These are phyloP conservation scores for Epichloe gansuensis DNA, from an alignment of 2,329 filamentous ascomycete species.

Conservation along the genomic window DNA sequence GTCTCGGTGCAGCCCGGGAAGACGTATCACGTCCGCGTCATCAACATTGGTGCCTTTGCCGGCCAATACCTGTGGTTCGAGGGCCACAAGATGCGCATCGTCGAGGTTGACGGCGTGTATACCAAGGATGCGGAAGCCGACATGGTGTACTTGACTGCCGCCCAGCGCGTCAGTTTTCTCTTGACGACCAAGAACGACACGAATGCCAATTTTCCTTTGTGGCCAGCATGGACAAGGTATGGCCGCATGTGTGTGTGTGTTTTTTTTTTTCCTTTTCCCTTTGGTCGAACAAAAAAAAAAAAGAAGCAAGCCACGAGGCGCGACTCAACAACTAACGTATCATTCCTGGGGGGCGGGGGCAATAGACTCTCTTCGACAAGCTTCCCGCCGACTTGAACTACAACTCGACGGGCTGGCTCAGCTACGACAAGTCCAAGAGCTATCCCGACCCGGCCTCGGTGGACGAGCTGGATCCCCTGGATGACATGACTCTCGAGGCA, in stretches of 20 bases:
- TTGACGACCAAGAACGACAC: constrained; percentile 52
- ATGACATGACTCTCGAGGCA: constrained; percentile 63
- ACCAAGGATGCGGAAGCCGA: constrained; percentile 46
- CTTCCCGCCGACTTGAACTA: constrained; percentile 57
- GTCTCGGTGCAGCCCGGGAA: constrained; percentile 51
- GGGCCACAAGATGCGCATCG: constrained; percentile 53
- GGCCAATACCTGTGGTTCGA: constrained; percentile 56
- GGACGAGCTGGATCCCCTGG: constrained; percentile 53
- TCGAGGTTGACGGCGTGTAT: constrained; percentile 65
- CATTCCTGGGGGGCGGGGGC: background rate
- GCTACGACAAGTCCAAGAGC: constrained; percentile 37
- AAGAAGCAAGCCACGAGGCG: background rate
- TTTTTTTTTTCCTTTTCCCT: too few relatives aligned
- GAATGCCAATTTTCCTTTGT: constrained; percentile 53
- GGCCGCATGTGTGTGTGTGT: constrained; percentile 5
- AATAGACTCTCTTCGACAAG: constrained; percentile 51
- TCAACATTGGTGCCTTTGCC: constrained; percentile 64
- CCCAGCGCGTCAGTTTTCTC: constrained; percentile 53
- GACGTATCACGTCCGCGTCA: constrained; percentile 60
- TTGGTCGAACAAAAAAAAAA: too few relatives aligned
- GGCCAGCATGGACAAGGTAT: constrained; percentile 55
- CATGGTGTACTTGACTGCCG: constrained; percentile 54
- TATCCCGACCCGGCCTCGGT: constrained; percentile 41
- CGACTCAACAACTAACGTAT: background rate
- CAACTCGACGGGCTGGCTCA: constrained; percentile 54